These are phyloP conservation scores for Sphaerulina musiva DNA, from an alignment of 2,329 filamentous ascomycete species.

Conservation along the genomic window DNA sequence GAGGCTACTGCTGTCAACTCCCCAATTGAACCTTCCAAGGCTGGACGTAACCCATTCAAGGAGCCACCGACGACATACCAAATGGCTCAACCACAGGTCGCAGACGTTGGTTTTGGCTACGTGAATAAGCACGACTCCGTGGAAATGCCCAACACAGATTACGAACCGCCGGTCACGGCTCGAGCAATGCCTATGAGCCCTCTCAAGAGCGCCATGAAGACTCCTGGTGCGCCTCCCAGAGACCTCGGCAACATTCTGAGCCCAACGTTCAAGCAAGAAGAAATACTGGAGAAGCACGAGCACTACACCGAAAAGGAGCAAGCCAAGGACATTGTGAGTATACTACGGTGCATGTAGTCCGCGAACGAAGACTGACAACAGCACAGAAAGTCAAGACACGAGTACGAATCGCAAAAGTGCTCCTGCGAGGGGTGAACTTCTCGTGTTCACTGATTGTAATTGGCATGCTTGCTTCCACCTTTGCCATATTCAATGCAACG, in stretches of 20 bases:
- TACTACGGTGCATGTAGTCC: too few relatives aligned
- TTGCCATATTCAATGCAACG: constrained; percentile 88
- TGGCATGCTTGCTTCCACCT: constrained; percentile 78
- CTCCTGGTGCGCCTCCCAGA: constrained; percentile 72
- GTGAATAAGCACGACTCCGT: constrained; percentile 56
- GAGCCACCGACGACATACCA: constrained; percentile 52
- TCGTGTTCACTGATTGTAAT: constrained; percentile 93
- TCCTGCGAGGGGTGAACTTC: constrained; percentile 93
- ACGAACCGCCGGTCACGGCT: constrained; percentile 45
- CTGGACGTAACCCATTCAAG: constrained; percentile 50
- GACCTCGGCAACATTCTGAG: constrained; percentile 69
- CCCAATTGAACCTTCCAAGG: constrained; percentile 55
- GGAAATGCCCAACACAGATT: constrained; percentile 49
- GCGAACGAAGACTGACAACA: constrained; percentile 34
- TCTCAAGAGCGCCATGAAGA: constrained; percentile 83
- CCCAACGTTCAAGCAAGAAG: constrained; percentile 85
- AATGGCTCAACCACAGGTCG: constrained; percentile 62
- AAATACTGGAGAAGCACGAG: constrained; percentile 78
- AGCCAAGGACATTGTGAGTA: constrained; percentile 77
- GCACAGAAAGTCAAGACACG: constrained; percentile 81
- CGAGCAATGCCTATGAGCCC: constrained; percentile 59
- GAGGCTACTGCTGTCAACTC: constrained; percentile 76
- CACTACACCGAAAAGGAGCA: constrained; percentile 76
- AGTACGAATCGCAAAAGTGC: constrained; percentile 87
- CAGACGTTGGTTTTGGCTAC: constrained; percentile 89